Evolutionary conservation across 164 flowering plant species (phyloP).

Genomic region (Macadamia tetraphylla): DNA sequence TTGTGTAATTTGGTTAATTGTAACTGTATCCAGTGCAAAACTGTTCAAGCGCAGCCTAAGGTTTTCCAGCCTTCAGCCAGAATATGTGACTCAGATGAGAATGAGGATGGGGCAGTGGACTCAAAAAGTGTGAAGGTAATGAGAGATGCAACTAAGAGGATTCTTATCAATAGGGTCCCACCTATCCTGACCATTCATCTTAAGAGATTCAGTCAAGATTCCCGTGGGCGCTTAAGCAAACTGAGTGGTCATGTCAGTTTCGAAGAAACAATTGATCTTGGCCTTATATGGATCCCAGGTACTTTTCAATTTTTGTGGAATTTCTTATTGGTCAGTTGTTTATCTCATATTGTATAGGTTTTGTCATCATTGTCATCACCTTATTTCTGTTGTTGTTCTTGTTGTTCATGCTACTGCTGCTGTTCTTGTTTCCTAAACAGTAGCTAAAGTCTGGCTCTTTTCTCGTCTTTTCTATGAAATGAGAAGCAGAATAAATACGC

Average conservation of each 20-base stretch:
- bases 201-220: constrained; percentile 94
- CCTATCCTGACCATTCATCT: constrained; percentile 81
- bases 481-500: background rate
- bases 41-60: constrained; percentile 13
- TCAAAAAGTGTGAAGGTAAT: constrained; percentile 42
- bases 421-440: background rate
- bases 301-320: constrained; percentile 13
- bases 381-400: background rate
- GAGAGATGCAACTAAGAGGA: constrained; percentile 86
- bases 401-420: background rate
- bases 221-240: constrained; percentile 85
- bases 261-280: constrained; percentile 57
- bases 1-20: constrained; percentile 22
- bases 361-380: background rate
- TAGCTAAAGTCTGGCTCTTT: background rate
- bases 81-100: constrained; percentile 29
- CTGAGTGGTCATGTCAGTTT: constrained; percentile 81
- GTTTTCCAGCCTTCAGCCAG: constrained; percentile 7
- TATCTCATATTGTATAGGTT: background rate
- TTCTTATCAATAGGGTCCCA: constrained; percentile 69
- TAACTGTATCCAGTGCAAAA: constrained; percentile 8
- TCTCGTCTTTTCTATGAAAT: background rate
- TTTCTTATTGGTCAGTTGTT: background rate
- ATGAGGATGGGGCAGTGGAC: constrained; percentile 35
- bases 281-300: constrained; percentile 89